phyloP scores from a whole-genome alignment of 2,329 filamentous ascomycete species.

The Microdochium nivale region DNA sequence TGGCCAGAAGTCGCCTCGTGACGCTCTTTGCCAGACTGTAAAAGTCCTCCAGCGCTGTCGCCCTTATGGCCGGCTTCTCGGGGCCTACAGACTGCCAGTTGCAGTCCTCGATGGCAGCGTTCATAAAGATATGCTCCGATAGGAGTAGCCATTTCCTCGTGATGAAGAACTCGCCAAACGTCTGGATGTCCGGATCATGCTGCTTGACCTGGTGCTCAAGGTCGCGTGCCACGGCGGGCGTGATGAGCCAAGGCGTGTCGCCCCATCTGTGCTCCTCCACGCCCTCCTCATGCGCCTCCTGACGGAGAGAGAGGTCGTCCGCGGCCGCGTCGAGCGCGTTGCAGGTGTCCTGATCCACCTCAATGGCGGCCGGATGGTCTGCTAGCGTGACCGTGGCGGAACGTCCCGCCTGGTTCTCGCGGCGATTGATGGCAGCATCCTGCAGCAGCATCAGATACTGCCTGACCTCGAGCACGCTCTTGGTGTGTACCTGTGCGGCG shows the following conservation, averaged over 20 bases:
- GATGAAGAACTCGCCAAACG: conserved; percentile 49
- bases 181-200: conserved; percentile 21
- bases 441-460: conserved; percentile 60
- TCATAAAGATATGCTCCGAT: conserved; percentile 68
- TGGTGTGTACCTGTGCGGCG: conserved; percentile 54
- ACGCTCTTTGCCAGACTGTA: conserved; percentile 58
- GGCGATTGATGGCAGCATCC: conserved; percentile 32
- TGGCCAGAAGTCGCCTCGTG: conserved; percentile 62
- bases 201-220: conserved; percentile 10
- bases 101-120: conserved; percentile 46
- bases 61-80: conserved; percentile 61
- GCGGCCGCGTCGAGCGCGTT: conserved; percentile 59
- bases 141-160: conserved; percentile 53
- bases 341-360: conserved; percentile 61
- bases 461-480: conserved; percentile 65
- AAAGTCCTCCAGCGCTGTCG: conserved; percentile 70
- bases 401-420: conserved; percentile 17
- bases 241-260: conserved; percentile 59
- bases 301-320: conserved; percentile 53
- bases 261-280: conserved; percentile 50
- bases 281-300: conserved; percentile 54
- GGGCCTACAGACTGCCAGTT: conserved; percentile 60
- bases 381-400: conserved; percentile 30
- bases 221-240: conserved; percentile 22
- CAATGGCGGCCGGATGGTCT: conserved; percentile 63